Percentiles rank a stretch among this genome's conserved stretches.
phyloP scores from a whole-genome alignment of 2,329 filamentous ascomycete species.

The Reticulascus tulasneorum region DNA sequence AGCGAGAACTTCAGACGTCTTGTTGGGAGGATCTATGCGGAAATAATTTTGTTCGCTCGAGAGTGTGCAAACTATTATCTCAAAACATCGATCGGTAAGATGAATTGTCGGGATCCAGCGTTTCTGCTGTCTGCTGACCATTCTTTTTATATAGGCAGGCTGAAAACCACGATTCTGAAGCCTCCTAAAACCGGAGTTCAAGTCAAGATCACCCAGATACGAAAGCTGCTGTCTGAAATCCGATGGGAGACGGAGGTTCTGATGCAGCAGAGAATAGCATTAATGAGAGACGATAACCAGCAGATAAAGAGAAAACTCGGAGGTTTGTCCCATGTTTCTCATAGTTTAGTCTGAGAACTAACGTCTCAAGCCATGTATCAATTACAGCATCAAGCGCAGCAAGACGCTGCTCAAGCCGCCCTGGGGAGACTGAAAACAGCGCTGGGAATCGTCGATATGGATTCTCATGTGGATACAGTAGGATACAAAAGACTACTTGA shows the following conservation, averaged over 20 bases:
- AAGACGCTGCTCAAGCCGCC: too few species aligned
- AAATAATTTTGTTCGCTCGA: background rate
- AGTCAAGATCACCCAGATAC: background rate
- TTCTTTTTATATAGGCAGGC: background rate
- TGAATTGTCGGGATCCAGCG: too few species aligned
- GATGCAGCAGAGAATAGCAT: background rate
- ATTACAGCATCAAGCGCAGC: too few species aligned
- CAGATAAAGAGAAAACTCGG: background rate
- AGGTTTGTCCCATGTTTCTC: background rate
- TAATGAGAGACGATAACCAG: background rate
- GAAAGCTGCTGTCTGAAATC: background rate
- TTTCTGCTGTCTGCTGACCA: too few species aligned
- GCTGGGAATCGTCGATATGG: background rate
- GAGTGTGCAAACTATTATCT: background rate
- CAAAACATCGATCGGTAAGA: background rate
- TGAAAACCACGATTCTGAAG: too few species aligned
- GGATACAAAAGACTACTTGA: background rate
- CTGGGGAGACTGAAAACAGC: background rate
- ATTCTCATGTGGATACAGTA: background rate
- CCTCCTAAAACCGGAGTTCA: background rate
- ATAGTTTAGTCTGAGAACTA: too few species aligned
- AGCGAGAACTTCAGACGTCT: too few species aligned
- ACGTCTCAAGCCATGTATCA: too few species aligned
- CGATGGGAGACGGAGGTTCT: background rate
- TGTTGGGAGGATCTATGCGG: background rate